Evolutionary conservation across 2,329 filamentous ascomycete species (phyloP).

Genomic region (Epichloe baconii): DNA sequence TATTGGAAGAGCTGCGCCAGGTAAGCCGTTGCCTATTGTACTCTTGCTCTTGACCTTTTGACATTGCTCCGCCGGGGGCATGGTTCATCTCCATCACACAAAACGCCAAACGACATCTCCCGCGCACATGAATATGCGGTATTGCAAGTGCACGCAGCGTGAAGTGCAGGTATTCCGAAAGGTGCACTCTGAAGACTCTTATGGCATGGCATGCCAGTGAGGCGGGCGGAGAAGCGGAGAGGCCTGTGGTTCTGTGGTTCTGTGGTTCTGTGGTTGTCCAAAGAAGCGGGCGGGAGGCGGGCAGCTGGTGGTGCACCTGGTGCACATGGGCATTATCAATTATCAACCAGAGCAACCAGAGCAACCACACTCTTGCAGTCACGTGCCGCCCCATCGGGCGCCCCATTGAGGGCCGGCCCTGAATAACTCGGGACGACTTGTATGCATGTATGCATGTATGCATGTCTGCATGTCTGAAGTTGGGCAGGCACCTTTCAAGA

Average conservation of each 20-base stretch:
- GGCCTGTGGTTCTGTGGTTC: conserved; percentile 1
- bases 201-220: background rate
- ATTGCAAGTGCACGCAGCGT: background rate
- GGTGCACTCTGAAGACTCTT: background rate
- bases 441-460: too few relatives aligned
- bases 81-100: background rate
- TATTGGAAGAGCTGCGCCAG: conserved; percentile 75
- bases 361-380: background rate
- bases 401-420: background rate
- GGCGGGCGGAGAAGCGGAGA: background rate
- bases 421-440: background rate
- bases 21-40: conserved; percentile 39
- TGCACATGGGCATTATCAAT: background rate
- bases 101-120: background rate
- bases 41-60: background rate
- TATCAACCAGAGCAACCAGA: background rate
- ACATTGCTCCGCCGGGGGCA: background rate
- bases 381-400: conserved; percentile 4
- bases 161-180: background rate
- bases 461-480: too few relatives aligned
- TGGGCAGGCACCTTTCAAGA: background rate
- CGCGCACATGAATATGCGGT: background rate
- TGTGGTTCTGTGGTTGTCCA: conserved; percentile 3
- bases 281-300: conserved; percentile 19
- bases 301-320: conserved; percentile 18